phyloP scores from a whole-genome alignment of 176 grass and related monocot species.

The Cenchrus fungigraminus region DNA sequence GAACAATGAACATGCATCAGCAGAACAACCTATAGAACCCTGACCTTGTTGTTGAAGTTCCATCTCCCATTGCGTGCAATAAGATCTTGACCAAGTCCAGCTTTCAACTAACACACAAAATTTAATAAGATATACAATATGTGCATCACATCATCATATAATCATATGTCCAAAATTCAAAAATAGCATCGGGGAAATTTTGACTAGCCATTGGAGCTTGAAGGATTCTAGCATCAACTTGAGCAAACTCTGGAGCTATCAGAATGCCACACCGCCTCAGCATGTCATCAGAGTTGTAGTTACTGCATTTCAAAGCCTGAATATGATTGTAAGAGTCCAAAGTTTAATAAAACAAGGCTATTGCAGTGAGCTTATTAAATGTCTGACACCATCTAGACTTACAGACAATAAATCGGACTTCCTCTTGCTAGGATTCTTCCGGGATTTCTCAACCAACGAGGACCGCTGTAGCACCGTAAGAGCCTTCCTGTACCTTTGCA shows the following conservation, averaged over 20 bases:
- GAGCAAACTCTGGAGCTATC: slow-evolving; percentile 56
- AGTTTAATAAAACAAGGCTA: neutral
- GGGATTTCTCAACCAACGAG: slow-evolving; percentile 56
- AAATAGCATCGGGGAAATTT: neutral
- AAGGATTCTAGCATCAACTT: slow-evolving; percentile 63
- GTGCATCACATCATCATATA: neutral
- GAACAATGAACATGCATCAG: neutral
- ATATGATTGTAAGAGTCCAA: neutral
- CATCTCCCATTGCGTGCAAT: slow-evolving; percentile 59
- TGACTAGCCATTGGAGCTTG: slow-evolving; percentile 58
- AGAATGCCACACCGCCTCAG: slow-evolving; percentile 56
- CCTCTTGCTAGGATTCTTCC: slow-evolving; percentile 21
- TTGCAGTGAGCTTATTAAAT: neutral
- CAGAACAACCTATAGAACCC: neutral
- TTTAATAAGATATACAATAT: neutral
- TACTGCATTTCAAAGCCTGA: slow-evolving; percentile 48
- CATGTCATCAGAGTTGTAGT: slow-evolving; percentile 70
- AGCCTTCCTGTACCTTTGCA: slow-evolving; percentile 73
- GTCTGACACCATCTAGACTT: neutral
- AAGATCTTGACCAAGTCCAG: slow-evolving; percentile 59
- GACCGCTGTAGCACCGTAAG: slow-evolving; percentile 47
- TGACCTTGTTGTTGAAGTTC: slow-evolving; percentile 92
- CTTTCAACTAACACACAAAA: slow-evolving; percentile 55
- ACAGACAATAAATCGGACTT: neutral
- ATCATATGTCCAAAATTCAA: neutral